Base-by-base conservation (phyloP, 192 early-diverging fungal species). In the Backusella australiensis region DNA sequence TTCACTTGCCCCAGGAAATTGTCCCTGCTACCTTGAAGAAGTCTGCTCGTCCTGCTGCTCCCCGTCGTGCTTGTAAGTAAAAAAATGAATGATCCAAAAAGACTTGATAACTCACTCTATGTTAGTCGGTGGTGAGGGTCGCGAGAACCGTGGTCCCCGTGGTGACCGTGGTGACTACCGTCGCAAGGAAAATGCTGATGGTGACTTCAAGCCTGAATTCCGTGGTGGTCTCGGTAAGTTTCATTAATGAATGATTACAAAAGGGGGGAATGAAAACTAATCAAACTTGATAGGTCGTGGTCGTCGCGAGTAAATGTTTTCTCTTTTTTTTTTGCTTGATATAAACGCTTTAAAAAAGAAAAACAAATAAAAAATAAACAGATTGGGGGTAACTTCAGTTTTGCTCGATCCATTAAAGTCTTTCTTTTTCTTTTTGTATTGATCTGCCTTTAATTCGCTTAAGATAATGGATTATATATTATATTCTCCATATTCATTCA, bases 1-100 rank as follows among this genome's bases (percentile, higher is more conserved):
- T 99, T 75, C 94, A 98, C 94, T 89, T 99, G 76, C 98, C 98
- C 79, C 87, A 90, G 78, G 98, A 98, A 86, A 96, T 99, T 81
- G 93, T 98, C 78, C 98, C 98, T 80, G 89, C 94, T 81, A 97
- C 98, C 82, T 91, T 94, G 93, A 97, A 97, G 92, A 97, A 97
- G 93, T 91, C 91, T 77, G 91, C 90, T 80, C 95, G 96, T 81
- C 84, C 91, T 39, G 80, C 90, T 76, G 91, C 90, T 79, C 90
- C 93, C 39, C 89, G 89, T 72, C 88, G 90, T 87, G 79, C 84
- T 77, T 88, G 90, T 93, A 87, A 85, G 84, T 56, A 4, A 5
- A 44, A 4, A 5, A 44, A 39, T 21, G 56, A 34, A 65, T 49
- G 29, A 15, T 49, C 63, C 1, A 53, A 52, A 52, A 21, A 21